Base-by-base conservation (phyloP, 768 basidiomycete species). In the Cyclocybe cylindracea region DNA sequence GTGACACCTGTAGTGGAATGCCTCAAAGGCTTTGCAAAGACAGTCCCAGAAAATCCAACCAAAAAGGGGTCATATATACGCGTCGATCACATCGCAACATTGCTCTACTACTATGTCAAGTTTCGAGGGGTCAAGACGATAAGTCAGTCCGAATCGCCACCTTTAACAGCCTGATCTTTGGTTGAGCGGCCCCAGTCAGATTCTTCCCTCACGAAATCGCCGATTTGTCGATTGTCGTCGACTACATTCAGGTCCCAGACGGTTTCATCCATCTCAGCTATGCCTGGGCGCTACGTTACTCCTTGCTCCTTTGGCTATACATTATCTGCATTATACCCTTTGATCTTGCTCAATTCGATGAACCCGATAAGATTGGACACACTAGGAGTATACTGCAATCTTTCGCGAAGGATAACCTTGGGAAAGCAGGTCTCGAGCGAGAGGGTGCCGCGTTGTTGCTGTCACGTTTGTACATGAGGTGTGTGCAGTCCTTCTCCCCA, bases 291-390 rank as follows among this genome's bases (percentile, higher is more conserved):
- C 66, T 93, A 46, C 86, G 93, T 53, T 94, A 95, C 63, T 78
- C 89, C 31, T 73, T 91, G 19, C 76, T 99, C 7, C 75, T 97
- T 9, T 98, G 96, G 96, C 78, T 98, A n/a, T 89, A 91, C 16
- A 80, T 99, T 18, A 87, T 97, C 43, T 89, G 90, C 72, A 92
- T 91, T 73, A 86, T 98, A 13, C 97, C 97, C 0, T 99, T 99
- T 67, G 86, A 91, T 63, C 74, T 99, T 36, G 78, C 84, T 31
- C 89, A 92, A 60, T 92, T 97, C 48, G 92, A 94, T 61, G 86
- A 88, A 50, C 62, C 58, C 8, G 76, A 75, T 2, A 65, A 72
- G n/a, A 59, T 63, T 18, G 80, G 84, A 9, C 66, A 76, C 41
- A 90, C 89, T 1, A 83, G 85, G 0, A 57, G 61, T 13, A 65